A percentile compares a stretch with the other conserved stretches of the same genome.
Conservation (phyloP, 108 stramenopile species). For the Schizochytrium sp. region DNA sequence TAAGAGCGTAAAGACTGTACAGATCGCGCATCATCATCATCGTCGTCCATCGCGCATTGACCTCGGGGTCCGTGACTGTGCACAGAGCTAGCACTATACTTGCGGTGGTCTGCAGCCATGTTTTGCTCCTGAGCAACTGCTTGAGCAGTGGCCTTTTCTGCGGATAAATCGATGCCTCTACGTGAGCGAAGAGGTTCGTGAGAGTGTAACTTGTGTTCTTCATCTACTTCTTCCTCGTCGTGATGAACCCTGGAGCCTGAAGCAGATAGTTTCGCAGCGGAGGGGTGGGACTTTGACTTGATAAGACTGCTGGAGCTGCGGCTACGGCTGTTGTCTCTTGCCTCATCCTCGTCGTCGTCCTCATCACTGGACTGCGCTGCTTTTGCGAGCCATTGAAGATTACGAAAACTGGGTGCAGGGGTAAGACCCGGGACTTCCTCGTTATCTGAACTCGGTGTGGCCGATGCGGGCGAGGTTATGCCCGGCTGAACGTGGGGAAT, state of each 20-base stretch:
- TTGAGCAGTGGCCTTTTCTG: slow-evolving; percentile 33
- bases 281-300: too few relatives aligned
- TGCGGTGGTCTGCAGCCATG: not conserved
- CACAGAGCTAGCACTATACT: not conserved
- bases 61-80: too few relatives aligned
- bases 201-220: not conserved
- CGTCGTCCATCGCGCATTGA: not conserved
- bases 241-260: too few relatives aligned
- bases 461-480: not conserved
- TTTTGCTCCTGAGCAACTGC: not conserved
- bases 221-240: too few relatives aligned
- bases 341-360: not conserved
- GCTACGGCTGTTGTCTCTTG: too few relatives aligned
- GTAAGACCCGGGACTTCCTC: not conserved
- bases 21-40: not conserved
- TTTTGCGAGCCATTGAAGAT: not conserved
- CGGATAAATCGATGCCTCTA: not conserved
- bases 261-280: too few relatives aligned
- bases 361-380: not conserved
- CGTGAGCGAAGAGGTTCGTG: not conserved
- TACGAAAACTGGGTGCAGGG: slow-evolving; percentile 23
- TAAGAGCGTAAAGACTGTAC: not conserved
- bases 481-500: slow-evolving; percentile 1
- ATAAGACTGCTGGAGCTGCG: not conserved
- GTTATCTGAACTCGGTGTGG: not conserved